These are phyloP conservation scores for Shiraia sp. DNA, from an alignment of 2,329 filamentous ascomycete genomes.

Conservation along the genomic window DNA sequence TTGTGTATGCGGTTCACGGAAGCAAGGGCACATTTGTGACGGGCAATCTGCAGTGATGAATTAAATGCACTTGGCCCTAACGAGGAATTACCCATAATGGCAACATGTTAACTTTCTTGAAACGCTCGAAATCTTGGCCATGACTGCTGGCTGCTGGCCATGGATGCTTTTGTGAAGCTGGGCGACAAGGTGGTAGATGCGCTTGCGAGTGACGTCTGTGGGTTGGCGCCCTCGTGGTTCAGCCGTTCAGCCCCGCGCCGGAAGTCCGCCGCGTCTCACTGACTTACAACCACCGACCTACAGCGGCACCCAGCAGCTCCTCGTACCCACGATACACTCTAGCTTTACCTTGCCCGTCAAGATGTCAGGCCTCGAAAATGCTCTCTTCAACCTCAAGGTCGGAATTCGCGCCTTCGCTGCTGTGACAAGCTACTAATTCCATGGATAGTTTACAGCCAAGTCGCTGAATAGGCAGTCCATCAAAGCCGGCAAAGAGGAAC, in stretches of 20 bases:
- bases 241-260: conserved; percentile 29
- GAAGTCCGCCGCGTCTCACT: conserved; percentile 31
- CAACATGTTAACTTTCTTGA: too few species aligned
- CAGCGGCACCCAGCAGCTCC: conserved; percentile 8
- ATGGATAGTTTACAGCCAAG: conserved; percentile 64
- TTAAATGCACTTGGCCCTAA: too few species aligned
- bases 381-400: conserved; percentile 65
- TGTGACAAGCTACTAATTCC: conserved; percentile 25
- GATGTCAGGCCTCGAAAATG: conserved; percentile 66
- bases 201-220: neutral
- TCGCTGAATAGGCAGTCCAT: conserved; percentile 65
- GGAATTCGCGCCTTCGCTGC: conserved; percentile 8
- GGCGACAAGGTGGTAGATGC: too few species aligned
- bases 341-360: conserved; percentile 9
- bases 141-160: too few species aligned
- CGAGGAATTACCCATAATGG: too few species aligned
- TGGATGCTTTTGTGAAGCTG: too few species aligned
- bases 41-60: too few species aligned
- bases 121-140: too few species aligned
- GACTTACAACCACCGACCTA: conserved; percentile 8
- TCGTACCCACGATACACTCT: conserved; percentile 9
- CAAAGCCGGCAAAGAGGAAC: conserved; percentile 65
- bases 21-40: too few species aligned
- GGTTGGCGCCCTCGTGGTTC: conserved; percentile 24
- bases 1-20: too few species aligned